phyloP scores from a whole-genome alignment of 2,329 filamentous ascomycete species.

The Pseudopithomyces chartarum region DNA sequence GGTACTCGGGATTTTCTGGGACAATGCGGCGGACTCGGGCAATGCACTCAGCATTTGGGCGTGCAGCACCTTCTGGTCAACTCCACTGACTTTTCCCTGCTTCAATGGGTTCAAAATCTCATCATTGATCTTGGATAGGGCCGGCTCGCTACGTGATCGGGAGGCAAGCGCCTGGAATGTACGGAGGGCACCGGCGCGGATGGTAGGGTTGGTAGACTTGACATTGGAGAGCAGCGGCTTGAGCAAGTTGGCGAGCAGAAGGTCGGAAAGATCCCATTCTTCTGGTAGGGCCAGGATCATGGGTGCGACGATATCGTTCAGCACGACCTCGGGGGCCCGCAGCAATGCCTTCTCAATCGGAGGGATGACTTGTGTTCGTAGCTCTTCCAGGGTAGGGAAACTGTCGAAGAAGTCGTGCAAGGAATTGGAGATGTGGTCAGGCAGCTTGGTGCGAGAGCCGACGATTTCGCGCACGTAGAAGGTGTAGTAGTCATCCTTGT shows the following conservation, averaged over 20 bases:
- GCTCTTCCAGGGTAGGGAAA: slow-evolving; percentile 75
- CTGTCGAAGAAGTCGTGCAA: slow-evolving; percentile 80
- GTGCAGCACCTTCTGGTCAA: slow-evolving; percentile 83
- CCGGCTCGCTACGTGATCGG: slow-evolving; percentile 62
- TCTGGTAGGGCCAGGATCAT: slow-evolving; percentile 72
- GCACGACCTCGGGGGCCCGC: slow-evolving; percentile 85
- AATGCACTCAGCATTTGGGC: slow-evolving; percentile 74
- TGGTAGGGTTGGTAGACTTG: slow-evolving; percentile 82
- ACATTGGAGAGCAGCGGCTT: slow-evolving; percentile 89
- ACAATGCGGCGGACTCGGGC: slow-evolving; percentile 61
- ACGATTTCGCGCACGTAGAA: slow-evolving; percentile 88
- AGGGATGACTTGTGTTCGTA: slow-evolving; percentile 77
- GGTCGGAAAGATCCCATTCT: slow-evolving; percentile 75
- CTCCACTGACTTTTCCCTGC: slow-evolving; percentile 78
- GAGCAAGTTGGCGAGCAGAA: slow-evolving; percentile 72
- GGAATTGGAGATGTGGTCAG: slow-evolving; percentile 72
- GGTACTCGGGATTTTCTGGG: slow-evolving; percentile 68
- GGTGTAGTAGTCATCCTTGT: slow-evolving; percentile 74
- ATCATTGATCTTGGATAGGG: slow-evolving; percentile 71
- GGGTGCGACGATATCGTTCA: slow-evolving; percentile 77
- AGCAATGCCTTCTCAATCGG: slow-evolving; percentile 87
- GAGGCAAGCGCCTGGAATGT: slow-evolving; percentile 74
- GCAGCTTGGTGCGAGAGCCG: slow-evolving; percentile 73
- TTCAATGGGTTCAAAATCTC: slow-evolving; percentile 83
- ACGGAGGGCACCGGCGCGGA: slow-evolving; percentile 75